These are phyloP conservation scores for Ophiostoma novo-ulmi DNA, from an alignment of 2,329 filamentous ascomycete genomes.

Conservation along the genomic window DNA sequence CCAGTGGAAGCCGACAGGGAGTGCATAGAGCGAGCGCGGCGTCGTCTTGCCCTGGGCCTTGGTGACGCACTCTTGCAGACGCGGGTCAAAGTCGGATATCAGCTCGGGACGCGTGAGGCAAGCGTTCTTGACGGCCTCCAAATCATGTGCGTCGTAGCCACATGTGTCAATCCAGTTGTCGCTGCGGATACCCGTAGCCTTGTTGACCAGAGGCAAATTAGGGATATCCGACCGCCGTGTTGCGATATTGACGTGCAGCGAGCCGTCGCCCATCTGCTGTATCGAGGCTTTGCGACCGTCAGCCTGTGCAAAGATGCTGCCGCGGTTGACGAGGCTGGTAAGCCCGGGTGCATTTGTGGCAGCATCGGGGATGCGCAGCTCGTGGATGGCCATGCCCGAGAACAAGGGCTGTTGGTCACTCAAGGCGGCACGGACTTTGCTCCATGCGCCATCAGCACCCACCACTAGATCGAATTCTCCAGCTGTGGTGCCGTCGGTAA, in stretches of 20 bases:
- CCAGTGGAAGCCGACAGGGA: constrained; percentile 50
- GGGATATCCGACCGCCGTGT: constrained; percentile 35
- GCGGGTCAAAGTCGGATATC: constrained; percentile 41
- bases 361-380: constrained; percentile 40
- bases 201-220: background rate
- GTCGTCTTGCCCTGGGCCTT: constrained; percentile 38
- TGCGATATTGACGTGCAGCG: constrained; percentile 38
- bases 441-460: constrained; percentile 38
- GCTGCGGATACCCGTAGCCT: background rate
- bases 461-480: constrained; percentile 37
- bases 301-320: constrained; percentile 42
- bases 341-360: constrained; percentile 42
- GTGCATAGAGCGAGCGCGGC: constrained; percentile 46
- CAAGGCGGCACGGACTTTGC: constrained; percentile 36
- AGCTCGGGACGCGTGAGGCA: constrained; percentile 31
- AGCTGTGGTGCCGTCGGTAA: background rate
- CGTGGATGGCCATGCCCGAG: constrained; percentile 42
- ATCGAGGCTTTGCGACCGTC: constrained; percentile 40
- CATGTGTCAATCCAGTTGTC: background rate
- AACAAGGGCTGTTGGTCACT: constrained; percentile 41
- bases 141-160: background rate
- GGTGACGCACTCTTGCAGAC: constrained; percentile 40
- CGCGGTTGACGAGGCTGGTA: constrained; percentile 43
- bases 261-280: constrained; percentile 47
- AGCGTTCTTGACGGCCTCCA: constrained; percentile 25